Base-by-base conservation (phyloP, 495 filamentous ascomycete species). In the Beverwykella pulmonaria region DNA sequence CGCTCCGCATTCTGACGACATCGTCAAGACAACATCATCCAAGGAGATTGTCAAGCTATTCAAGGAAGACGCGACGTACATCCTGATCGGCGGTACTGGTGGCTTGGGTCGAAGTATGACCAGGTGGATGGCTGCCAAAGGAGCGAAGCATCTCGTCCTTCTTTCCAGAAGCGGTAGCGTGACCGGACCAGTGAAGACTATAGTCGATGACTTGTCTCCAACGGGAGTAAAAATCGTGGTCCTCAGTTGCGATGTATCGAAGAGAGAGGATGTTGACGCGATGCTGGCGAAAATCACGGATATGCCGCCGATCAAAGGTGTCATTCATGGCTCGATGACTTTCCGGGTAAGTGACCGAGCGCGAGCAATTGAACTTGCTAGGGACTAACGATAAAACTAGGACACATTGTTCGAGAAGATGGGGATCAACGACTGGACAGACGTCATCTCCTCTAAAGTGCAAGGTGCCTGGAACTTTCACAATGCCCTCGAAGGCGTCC, bases 51-150 rank as follows among this genome's bases (percentile, higher is more conserved):
- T 10, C 19, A 44, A 23, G 9, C 39, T 63, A 0, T 54, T 63
- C 49, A 36, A 44, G 47, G 14, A 63, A 46, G 47, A 71, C 19
- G 53, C 58, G 14, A 66, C 79, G 3, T 83, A 84, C 65, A 27
- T 83, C 8, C 63, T 84, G 12, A 71, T 77, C 8, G 80, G 81
- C 20, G 81, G 81, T 53, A 66, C 79, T 9, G 81, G 81, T 20
- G 81, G 81, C 39, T 58, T 83, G 0, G 81, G 79, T 0, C 73
- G 72, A 0, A 57, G 72, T 15, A 53, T 69, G 19, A 34, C 61
- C 25, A 39, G 50, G 30, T 69, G 55, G 59, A 69, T 74, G 65
- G 57, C 53, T 22, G 8, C 10, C 10, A 55, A 61, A 30, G 71
- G 71, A 14, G 69, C 69, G 9, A 62, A 52, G 52, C 22, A 71